phyloP scores from a whole-genome alignment of 331 rosid genomes.

The Arachis monticola region DNA sequence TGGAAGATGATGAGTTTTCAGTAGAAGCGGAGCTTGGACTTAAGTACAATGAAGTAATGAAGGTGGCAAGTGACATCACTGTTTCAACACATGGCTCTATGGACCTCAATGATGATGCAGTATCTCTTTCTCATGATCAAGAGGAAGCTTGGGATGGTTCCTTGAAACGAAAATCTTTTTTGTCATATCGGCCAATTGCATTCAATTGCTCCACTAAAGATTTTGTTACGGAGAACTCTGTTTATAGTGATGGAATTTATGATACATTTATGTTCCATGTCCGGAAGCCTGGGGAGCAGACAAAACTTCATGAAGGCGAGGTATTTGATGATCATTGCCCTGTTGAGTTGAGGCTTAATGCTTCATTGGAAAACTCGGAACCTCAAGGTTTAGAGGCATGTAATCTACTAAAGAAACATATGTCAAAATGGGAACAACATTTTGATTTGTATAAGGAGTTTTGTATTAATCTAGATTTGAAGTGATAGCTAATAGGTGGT shows the following conservation, averaged over 20 bases:
- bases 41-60: conserved; percentile 57
- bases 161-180: conserved; percentile 51
- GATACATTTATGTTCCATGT: conserved; percentile 62
- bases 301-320: conserved; percentile 47
- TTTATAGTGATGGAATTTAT: conserved; percentile 43
- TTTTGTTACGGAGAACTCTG: conserved; percentile 32
- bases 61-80: conserved; percentile 54
- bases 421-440: conserved; percentile 64
- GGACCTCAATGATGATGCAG: conserved; percentile 34
- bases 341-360: conserved; percentile 59
- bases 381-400: conserved; percentile 50
- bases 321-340: conserved; percentile 70
- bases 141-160: conserved; percentile 56
- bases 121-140: conserved; percentile 59
- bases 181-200: conserved; percentile 53
- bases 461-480: conserved; percentile 36
- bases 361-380: conserved; percentile 48
- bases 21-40: conserved; percentile 49
- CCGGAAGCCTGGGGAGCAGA: conserved; percentile 46
- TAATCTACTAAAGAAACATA: conserved; percentile 56
- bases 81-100: conserved; percentile 35
- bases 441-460: conserved; percentile 52
- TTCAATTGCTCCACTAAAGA: neutral
- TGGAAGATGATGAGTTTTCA: conserved; percentile 50
- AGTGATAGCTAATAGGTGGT: conserved; percentile 17